Base-by-base conservation (phyloP, 176 grass and related monocot species). In the Cenchrus purpureus region DNA sequence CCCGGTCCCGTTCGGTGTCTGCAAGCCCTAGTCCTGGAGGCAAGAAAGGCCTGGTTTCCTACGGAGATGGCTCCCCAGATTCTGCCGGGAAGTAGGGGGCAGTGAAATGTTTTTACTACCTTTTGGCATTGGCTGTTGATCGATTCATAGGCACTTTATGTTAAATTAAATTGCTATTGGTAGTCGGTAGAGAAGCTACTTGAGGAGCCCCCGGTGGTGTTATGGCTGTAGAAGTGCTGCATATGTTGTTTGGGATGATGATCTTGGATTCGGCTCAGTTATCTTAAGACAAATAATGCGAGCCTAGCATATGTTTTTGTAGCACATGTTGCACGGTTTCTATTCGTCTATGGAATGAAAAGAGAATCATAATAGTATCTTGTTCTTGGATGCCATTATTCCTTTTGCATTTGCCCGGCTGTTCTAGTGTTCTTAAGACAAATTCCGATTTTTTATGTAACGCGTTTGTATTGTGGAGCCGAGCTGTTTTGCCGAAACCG, bases 31-130 rank as follows among this genome's bases (percentile, higher is more conserved):
- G 91, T 78, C 91, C 91, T 80, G 97, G 87, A 45, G 96, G 89
- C 55, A 99, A 94, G 71, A 96, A 89, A 61, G 93, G 97, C 37
- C 87, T 99, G 66, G 97, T 99, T 68, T 99, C 94, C 14, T 99
- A 99, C 49, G 97, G 91, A 75, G 97, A 99, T 88, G 93, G 68
- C 22, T 92, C 93, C 34, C 96, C 96, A 0, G 93, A 98, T 82
- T 92, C 87, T 70, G 68, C 84, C 79, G 87, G 80, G 22, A 87
- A 90, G 77, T 92, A 87, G 75, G n/a, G 40, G 12, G 5, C 19
- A 22, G 0, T 57, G 46, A 54, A 78, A 68, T 71, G 37, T 54
- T 54, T 72, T 54, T 49, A 63, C 53, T 43, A 73, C 80, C 79
- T 20, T 29, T 67, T 31, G 14, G 14, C 22, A 7, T 50, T 81